These are phyloP conservation scores for Rhodotorula sp. DNA, from an alignment of 1,284 basidiomycete species.

Conservation along the genomic window DNA sequence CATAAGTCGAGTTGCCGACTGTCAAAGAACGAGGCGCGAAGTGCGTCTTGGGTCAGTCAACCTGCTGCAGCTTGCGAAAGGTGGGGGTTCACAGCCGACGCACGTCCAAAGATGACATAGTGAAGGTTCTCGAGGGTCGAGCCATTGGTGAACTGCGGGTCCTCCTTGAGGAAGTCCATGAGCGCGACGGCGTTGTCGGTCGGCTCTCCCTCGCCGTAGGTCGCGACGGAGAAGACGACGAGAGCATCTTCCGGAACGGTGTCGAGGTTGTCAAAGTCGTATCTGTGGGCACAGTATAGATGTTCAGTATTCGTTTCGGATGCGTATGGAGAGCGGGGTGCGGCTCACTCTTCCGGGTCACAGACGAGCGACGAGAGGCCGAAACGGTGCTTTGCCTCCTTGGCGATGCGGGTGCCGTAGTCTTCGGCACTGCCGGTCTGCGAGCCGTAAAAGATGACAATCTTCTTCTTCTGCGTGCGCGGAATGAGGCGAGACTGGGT, in stretches of 20 bases:
- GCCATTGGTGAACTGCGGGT: constrained; percentile 77
- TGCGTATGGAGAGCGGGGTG: neutral
- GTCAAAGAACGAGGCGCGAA: neutral
- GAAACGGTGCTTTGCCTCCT: constrained; percentile 83
- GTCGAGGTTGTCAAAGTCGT: constrained; percentile 95
- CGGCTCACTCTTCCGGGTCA: constrained; percentile 74
- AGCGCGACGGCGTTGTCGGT: constrained; percentile 97
- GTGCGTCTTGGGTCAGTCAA: neutral
- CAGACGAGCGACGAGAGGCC: constrained; percentile 89
- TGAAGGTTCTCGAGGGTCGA: constrained; percentile 80
- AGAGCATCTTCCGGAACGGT: constrained; percentile 79
- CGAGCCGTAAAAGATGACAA: constrained; percentile 93
- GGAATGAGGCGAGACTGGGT: neutral
- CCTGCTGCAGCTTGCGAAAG: neutral
- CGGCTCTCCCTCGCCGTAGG: constrained; percentile 95
- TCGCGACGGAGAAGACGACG: constrained; percentile 93
- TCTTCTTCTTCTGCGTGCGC: constrained; percentile 67
- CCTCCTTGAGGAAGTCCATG: constrained; percentile 85
- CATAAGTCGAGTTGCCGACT: constrained; percentile 58
- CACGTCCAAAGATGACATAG: constrained; percentile 83
- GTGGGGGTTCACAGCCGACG: neutral
- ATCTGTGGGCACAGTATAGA: constrained; percentile 48
- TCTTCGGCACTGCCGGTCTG: constrained; percentile 97
- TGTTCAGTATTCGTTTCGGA: neutral
- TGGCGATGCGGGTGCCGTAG: constrained; percentile 46